These are phyloP conservation scores for Cladorrhinum sp. DNA, from an alignment of 2,329 filamentous ascomycete species.

Conservation along the genomic window DNA sequence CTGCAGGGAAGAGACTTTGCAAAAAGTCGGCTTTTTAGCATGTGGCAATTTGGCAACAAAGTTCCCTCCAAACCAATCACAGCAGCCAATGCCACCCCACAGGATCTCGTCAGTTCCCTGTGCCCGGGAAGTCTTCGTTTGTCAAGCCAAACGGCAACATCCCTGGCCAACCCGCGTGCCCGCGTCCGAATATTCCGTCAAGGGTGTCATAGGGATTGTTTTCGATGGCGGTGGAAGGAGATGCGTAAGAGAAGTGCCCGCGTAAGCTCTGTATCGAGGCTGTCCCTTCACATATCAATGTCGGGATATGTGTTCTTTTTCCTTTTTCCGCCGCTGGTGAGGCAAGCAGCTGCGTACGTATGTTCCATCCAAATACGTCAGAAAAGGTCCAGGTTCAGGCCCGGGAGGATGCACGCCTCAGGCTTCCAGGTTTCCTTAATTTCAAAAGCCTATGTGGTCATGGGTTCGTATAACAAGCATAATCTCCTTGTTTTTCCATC, in stretches of 20 bases:
- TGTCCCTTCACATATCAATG: not conserved
- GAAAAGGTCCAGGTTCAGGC: too few relatives aligned
- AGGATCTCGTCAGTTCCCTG: constrained; percentile 1
- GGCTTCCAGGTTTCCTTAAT: too few relatives aligned
- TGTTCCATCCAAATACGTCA: too few relatives aligned
- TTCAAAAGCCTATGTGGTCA: too few relatives aligned
- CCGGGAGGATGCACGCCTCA: too few relatives aligned
- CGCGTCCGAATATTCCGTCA: constrained; percentile 27
- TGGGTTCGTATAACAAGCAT: too few relatives aligned
- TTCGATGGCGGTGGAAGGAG: constrained; percentile 10
- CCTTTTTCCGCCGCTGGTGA: not conserved
- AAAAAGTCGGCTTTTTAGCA: not conserved
- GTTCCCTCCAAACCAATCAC: not conserved
- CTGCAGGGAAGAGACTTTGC: not conserved
- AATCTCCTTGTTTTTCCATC: too few relatives aligned
- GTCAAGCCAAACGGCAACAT: constrained; percentile 9
- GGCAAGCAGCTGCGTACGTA: not conserved
- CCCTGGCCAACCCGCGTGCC: constrained; percentile 18
- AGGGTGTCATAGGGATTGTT: constrained; percentile 9
- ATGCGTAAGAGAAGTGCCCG: not conserved
- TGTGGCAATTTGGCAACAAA: not conserved
- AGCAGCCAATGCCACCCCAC: constrained; percentile 6
- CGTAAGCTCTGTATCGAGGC: not conserved
- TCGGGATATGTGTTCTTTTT: not conserved
- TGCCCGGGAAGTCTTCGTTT: constrained; percentile 29